Evolutionary conservation across 2,329 filamentous ascomycete species (phyloP).

Genomic region (Talaromyces sp.): DNA sequence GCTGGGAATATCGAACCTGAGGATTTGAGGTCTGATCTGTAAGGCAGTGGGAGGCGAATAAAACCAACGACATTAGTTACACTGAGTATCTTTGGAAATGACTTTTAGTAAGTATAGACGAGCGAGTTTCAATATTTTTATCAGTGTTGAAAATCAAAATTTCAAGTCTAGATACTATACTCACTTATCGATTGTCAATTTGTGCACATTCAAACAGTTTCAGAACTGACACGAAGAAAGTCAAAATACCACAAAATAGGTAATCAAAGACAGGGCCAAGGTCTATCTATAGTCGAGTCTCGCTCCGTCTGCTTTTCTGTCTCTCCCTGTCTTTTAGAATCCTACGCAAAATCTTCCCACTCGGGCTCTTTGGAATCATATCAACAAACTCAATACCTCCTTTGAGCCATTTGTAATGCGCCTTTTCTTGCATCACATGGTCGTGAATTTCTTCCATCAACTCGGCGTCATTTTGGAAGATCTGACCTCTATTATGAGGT

Average conservation of each 20-base stretch:
- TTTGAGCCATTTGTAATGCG: conserved; percentile 49
- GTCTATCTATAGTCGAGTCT: not conserved
- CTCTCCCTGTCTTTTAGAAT: conserved; percentile 40
- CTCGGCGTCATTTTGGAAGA: conserved; percentile 18
- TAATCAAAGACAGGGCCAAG: not conserved
- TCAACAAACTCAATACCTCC: conserved; percentile 45
- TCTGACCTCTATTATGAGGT: conserved; percentile 28
- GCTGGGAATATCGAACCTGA: not conserved
- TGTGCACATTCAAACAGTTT: not conserved
- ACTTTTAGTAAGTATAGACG: not conserved
- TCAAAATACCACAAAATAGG: not conserved
- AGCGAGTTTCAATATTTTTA: not conserved
- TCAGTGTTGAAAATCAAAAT: not conserved
- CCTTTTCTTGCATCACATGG: conserved; percentile 36
- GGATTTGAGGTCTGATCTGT: not conserved
- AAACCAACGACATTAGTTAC: not conserved
- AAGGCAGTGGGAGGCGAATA: not conserved
- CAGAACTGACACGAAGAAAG: not conserved
- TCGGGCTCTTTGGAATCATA: conserved; percentile 38
- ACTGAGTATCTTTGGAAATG: not conserved
- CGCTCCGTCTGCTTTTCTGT: not conserved
- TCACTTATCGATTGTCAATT: not conserved
- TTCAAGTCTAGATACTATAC: not conserved
- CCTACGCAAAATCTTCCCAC: conserved; percentile 47
- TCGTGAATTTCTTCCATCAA: conserved; percentile 43